Percentiles rank a stretch among this genome's conserved stretches.
Conservation (phyloP, 176 grass and related monocot genomes). For the Avena eriantha region DNA sequence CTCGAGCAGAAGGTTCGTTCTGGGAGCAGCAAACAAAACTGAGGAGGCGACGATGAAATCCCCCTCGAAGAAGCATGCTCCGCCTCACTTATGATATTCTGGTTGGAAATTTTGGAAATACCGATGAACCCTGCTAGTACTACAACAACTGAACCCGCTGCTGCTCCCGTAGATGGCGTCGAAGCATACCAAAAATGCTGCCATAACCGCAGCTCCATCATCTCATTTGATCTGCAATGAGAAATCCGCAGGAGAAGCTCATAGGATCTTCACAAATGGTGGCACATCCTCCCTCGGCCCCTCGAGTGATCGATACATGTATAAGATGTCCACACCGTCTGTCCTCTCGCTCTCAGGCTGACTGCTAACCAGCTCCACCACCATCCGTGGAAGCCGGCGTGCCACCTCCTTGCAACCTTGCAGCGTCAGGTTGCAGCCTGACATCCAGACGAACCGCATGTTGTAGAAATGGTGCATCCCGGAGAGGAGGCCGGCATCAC, state of each 20-base stretch:
- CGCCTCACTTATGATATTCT: slow-evolving; percentile 37
- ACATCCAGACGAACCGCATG: slow-evolving; percentile 97
- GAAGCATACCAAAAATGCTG: slow-evolving; percentile 24
- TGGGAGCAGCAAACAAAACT: slow-evolving; percentile 64
- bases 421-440: slow-evolving; percentile 73
- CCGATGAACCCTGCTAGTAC: slow-evolving; percentile 30
- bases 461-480: slow-evolving; percentile 87
- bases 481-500: slow-evolving; percentile 72
- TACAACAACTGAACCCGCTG: neutral
- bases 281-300: slow-evolving; percentile 84
- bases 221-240: slow-evolving; percentile 29
- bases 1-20: slow-evolving; percentile 24
- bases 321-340: slow-evolving; percentile 71
- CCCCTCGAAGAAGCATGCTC: slow-evolving; percentile 51
- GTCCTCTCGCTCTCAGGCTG: slow-evolving; percentile 37
- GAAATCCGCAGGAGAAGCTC: slow-evolving; percentile 28
- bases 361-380: slow-evolving; percentile 83
- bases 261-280: slow-evolving; percentile 83
- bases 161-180: neutral
- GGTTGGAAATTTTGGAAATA: slow-evolving; percentile 27
- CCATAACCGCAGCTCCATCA: neutral
- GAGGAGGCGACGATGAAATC: slow-evolving; percentile 32
- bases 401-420: slow-evolving; percentile 87
- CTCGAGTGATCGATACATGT: slow-evolving; percentile 94
- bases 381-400: slow-evolving; percentile 64